A percentile compares a stretch with the other conserved stretches of the same genome.
These are phyloP conservation scores for Neolentinus lepideus DNA, from an alignment of 1,284 basidiomycete species.

Conservation along the genomic window DNA sequence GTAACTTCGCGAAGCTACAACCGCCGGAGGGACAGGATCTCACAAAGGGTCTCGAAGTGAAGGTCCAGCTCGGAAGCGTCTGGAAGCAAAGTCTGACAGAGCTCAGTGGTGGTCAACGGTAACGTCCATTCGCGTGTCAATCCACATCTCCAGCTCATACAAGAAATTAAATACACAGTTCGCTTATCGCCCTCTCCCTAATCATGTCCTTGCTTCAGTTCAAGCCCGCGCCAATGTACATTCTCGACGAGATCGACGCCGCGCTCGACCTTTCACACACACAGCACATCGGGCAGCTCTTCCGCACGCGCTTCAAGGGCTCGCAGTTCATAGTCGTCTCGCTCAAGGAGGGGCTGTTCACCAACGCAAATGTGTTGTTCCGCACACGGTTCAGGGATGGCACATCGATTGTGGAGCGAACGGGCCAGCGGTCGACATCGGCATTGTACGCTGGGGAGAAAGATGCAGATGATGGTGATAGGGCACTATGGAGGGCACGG, in stretches of 20 bases:
- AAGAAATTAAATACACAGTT: conserved; percentile 38
- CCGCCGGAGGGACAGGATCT: conserved; percentile 92
- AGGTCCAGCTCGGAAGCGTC: conserved; percentile 88
- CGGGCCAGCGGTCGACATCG: conserved; percentile 51
- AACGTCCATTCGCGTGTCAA: conserved; percentile 1
- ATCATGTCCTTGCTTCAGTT: conserved; percentile 99
- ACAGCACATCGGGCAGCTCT: conserved; percentile 94
- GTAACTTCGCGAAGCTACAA: conserved; percentile 94
- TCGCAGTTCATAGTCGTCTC: conserved; percentile 98
- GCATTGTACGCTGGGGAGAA: conserved; percentile 24
- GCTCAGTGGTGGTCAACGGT: conserved; percentile 95
- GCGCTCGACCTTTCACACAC: conserved; percentile 95
- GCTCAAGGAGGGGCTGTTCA: conserved; percentile 95
- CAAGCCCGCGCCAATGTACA: conserved; percentile 99
- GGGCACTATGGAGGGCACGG: background rate
- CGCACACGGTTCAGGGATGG: conserved; percentile 89
- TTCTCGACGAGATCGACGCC: conserved; percentile 97
- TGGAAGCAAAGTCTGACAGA: conserved; percentile 99
- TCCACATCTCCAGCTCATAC: background rate
- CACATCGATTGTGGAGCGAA: conserved; percentile 84
- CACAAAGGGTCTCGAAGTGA: conserved; percentile 94
- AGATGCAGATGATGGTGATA: conserved; percentile 7
- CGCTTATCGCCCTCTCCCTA: conserved; percentile 91
- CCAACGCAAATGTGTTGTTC: conserved; percentile 97
- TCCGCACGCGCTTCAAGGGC: conserved; percentile 96